Evolutionary conservation across 2,329 filamentous ascomycete genomes (phyloP), one percentile per base, ranked within the genome.

Genomic region (Chaetomium strumarium): DNA sequence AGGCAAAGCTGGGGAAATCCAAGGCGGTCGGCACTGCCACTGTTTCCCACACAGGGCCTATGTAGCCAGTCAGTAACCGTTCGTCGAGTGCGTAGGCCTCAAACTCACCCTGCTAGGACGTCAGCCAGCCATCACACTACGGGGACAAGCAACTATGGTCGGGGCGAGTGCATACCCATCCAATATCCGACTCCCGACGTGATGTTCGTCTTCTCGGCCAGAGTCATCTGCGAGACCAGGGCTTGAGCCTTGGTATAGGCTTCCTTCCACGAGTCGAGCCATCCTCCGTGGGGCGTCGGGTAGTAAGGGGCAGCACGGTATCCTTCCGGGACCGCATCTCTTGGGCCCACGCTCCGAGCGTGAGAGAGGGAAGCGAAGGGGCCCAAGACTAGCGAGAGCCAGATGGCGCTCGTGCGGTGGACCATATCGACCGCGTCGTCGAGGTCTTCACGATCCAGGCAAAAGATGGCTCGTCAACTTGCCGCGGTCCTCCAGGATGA

Each of bases 131-230:
- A 37, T 19, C 46, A 30, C 31, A 43, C 16, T 24, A 6, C 13
- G 24, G 19, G 14, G 14, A n/a, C n/a, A 37, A n/a, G 34, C 34
- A 36, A 13, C 17, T 31, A 16, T 13, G 3, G 10, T 5, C 14
- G 3, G 16, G 37, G 16, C 20, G 31, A 30, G 14, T 1, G 60
- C 63, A 58, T 64, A 73, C 79, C 86, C 86, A 90, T 90, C 58
- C 76, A 85, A 39, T 84, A 76, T 1, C 86, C 86, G 1, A 79
- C 84, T 3, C 87, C 87, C 1, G 80, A 79, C 0, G 86, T 90
- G 47, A 90, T 76, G 63, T 90, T 91, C 3, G 85, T 84, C 70
- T 91, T 92, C 66, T 91, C 88, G 2, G 86, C 86, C 51, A 92
- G 68, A 0, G 86, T 91, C 86, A 92, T 88, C 44, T 81, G 78